Evolutionary conservation across 148 eudicot species (phyloP).

Genomic region (Polygonum aviculare): DNA sequence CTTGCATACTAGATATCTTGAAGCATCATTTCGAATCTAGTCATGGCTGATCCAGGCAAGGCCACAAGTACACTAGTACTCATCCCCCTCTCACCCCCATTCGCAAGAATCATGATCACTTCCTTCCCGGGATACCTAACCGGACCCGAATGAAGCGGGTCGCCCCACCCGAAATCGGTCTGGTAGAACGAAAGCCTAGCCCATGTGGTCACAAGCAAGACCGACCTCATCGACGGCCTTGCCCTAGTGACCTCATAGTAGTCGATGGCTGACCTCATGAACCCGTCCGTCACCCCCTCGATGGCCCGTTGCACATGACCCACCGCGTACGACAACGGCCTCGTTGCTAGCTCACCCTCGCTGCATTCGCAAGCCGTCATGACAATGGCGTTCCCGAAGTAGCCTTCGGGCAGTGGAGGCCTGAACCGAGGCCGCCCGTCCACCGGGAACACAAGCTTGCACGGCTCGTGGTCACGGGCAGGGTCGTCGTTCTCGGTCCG

Average conservation of each 20-base stretch:
- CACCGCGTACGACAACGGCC: constrained; percentile 29
- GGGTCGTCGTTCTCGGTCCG: background rate
- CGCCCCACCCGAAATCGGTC: constrained; percentile 60
- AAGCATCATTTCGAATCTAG: constrained; percentile 23
- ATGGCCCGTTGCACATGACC: constrained; percentile 30
- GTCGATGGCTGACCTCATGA: constrained; percentile 48
- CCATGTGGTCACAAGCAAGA: constrained; percentile 45
- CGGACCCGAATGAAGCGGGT: constrained; percentile 37
- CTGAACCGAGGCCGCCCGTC: constrained; percentile 38
- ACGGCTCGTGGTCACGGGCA: constrained; percentile 7
- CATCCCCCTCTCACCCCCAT: constrained; percentile 21
- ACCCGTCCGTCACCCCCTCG: constrained; percentile 26
- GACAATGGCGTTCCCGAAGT: constrained; percentile 46
- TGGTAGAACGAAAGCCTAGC: constrained; percentile 33
- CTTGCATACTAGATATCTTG: constrained; percentile 8
- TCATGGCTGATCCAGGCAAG: constrained; percentile 42
- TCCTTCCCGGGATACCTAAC: constrained; percentile 18
- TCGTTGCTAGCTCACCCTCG: constrained; percentile 29
- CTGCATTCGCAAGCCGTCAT: constrained; percentile 28
- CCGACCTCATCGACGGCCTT: constrained; percentile 35
- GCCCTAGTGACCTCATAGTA: constrained; percentile 36
- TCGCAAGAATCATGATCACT: constrained; percentile 24
- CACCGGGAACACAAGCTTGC: constrained; percentile 40
- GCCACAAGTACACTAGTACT: constrained; percentile 38
- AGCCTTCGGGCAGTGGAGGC: constrained; percentile 42